Conservation (phyloP, 2,329 filamentous ascomycete species). For the Fusarium papillatum region DNA sequence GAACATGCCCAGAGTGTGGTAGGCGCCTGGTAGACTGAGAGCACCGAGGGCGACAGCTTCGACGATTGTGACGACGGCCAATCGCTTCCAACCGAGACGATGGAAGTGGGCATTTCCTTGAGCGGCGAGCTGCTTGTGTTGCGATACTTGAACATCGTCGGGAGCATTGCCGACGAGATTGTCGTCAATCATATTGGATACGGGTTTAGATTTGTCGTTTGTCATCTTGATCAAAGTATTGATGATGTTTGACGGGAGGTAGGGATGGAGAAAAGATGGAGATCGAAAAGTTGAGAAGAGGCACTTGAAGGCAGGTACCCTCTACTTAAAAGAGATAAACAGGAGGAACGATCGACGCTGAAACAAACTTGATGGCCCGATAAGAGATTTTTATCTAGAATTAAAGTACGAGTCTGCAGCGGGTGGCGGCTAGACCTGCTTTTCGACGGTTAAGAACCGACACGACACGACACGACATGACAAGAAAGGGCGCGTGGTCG, state of each 20-base stretch:
- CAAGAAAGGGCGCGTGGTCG: constrained; percentile 20
- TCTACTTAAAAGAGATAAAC: constrained; percentile 1
- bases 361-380: not conserved
- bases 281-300: not conserved
- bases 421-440: constrained; percentile 31
- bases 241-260: constrained; percentile 15
- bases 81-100: constrained; percentile 37
- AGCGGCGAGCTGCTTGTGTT: constrained; percentile 35
- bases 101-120: constrained; percentile 37
- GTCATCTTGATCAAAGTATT: constrained; percentile 14
- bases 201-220: constrained; percentile 13
- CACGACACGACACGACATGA: not conserved
- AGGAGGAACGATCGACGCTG: not conserved
- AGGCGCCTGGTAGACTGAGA: constrained; percentile 61
- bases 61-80: constrained; percentile 36
- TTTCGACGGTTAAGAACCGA: constrained; percentile 20
- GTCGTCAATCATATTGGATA: constrained; percentile 30
- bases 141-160: constrained; percentile 31
- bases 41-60: constrained; percentile 36
- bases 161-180: constrained; percentile 15
- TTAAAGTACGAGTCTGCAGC: not conserved
- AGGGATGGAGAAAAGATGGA: constrained; percentile 11
- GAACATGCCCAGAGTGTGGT: constrained; percentile 67
- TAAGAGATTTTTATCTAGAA: constrained; percentile 14
- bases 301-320: not conserved